A percentile compares a stretch with the other conserved stretches of the same genome.
These are phyloP conservation scores for Beta lomatogona DNA, from an alignment of 179 eudicot species.

Conservation along the genomic window DNA sequence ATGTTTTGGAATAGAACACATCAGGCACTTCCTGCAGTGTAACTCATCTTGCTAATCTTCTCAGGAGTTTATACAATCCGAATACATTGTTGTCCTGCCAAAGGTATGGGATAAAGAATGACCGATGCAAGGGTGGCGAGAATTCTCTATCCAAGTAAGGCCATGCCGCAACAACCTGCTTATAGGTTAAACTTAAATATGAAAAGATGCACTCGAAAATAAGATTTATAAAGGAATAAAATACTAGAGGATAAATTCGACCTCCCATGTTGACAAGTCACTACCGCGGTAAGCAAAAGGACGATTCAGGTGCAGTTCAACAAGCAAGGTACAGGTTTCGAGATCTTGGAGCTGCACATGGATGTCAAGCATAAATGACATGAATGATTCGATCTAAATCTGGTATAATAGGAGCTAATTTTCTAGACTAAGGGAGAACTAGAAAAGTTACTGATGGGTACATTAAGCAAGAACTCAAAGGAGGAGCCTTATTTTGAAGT, in stretches of 20 bases:
- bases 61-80: conserved; percentile 77
- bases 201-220: neutral
- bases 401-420: neutral
- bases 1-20: conserved; percentile 20
- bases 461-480: conserved; percentile 4
- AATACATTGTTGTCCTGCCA: conserved; percentile 88
- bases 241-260: conserved; percentile 24
- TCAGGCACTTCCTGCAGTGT: conserved; percentile 15
- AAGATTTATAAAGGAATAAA: conserved; percentile 9
- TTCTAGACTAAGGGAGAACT: neutral
- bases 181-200: neutral
- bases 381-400: neutral
- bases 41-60: conserved; percentile 50
- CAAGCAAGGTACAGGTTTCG: conserved; percentile 76
- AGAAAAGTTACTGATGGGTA: neutral
- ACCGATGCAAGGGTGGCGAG: conserved; percentile 77
- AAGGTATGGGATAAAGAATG: conserved; percentile 79
- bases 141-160: conserved; percentile 90
- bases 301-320: conserved; percentile 89
- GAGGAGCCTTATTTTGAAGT: conserved; percentile 1
- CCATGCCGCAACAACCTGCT: conserved; percentile 82
- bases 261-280: conserved; percentile 96
- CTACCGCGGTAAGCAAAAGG: conserved; percentile 78
- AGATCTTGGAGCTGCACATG: conserved; percentile 69
- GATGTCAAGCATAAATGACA: conserved; percentile 13